Evolutionary conservation across 768 basidiomycete species (phyloP).

Genomic region (Pulveroboletus sp.): DNA sequence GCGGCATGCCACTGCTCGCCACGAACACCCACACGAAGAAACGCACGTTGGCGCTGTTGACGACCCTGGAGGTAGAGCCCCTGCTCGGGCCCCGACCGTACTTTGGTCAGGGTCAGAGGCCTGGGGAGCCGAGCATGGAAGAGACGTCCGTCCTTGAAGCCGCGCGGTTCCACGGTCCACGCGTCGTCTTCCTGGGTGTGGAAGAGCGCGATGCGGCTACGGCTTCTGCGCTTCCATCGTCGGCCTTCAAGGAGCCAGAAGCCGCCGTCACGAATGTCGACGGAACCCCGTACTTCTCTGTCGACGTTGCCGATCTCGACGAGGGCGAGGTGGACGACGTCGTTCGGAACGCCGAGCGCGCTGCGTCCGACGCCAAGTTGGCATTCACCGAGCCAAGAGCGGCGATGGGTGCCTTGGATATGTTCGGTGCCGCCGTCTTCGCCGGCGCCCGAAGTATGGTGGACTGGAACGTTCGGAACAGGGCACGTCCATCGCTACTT

Average conservation of each 20-base stretch:
- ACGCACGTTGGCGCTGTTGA: conserved; percentile 47
- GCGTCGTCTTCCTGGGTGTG: conserved; percentile 77
- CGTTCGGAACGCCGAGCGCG: conserved; percentile 35
- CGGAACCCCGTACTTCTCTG: conserved; percentile 82
- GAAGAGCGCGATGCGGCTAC: conserved; percentile 49
- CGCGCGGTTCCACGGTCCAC: conserved; percentile 53
- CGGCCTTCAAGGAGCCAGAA: conserved; percentile 57
- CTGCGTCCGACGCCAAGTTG: conserved; percentile 37
- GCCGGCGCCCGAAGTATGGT: conserved; percentile 75
- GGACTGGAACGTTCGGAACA: conserved; percentile 93
- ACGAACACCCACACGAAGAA: conserved; percentile 30
- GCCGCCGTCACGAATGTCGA: conserved; percentile 53
- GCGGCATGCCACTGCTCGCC: conserved; percentile 61
- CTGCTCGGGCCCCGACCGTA: conserved; percentile 65
- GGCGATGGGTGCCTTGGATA: conserved; percentile 51
- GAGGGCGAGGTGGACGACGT: conserved; percentile 40
- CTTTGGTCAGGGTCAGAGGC: conserved; percentile 63
- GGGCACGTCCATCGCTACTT: conserved; percentile 38
- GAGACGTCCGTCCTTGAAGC: conserved; percentile 42
- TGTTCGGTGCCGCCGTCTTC: conserved; percentile 69
- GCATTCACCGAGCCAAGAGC: conserved; percentile 65
- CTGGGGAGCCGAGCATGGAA: conserved; percentile 26
- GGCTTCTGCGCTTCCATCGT: conserved; percentile 54
- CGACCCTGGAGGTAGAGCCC: conserved; percentile 55
- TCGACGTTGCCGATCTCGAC: conserved; percentile 62